Percentiles rank a stretch among this genome's conserved stretches.
Conservation (phyloP, 2,329 filamentous ascomycete species). For the Drechslera avenae region DNA sequence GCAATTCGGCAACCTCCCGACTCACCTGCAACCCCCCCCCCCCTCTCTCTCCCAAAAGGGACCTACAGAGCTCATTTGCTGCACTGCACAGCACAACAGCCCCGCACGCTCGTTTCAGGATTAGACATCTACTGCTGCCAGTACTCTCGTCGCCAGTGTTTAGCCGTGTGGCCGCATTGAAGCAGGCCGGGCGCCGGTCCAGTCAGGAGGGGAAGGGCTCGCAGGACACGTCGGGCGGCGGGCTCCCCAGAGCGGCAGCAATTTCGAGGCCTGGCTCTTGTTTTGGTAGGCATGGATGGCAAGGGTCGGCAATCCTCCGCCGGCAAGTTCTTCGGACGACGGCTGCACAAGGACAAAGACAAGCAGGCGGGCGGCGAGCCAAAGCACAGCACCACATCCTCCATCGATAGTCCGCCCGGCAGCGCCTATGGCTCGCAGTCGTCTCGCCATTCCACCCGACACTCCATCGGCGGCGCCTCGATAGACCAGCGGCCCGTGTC, state of each 20-base stretch:
- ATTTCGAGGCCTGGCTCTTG: conserved; percentile 20
- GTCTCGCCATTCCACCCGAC: conserved; percentile 68
- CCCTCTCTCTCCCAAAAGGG: conserved; percentile 4
- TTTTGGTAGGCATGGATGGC: conserved; percentile 59
- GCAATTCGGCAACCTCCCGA: conserved; percentile 26
- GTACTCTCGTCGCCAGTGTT: not conserved
- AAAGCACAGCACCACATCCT: conserved; percentile 59
- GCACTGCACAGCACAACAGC: conserved; percentile 2
- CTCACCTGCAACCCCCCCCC: conserved; percentile 19
- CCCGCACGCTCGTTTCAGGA: conserved; percentile 24
- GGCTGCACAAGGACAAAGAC: conserved; percentile 72
- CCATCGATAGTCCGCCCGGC: conserved; percentile 65
- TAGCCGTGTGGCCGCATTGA: not conserved
- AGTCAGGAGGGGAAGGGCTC: conserved; percentile 4
- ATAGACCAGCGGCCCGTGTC: conserved; percentile 67
- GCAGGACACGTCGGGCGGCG: conserved; percentile 16
- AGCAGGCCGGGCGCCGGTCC: not conserved
- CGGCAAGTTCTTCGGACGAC: conserved; percentile 84
- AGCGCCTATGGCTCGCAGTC: conserved; percentile 69
- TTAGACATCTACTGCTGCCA: not conserved
- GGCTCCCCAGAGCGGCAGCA: no score
- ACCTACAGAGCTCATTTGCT: conserved; percentile 1
- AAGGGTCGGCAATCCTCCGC: conserved; percentile 83
- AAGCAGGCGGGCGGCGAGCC: conserved; percentile 16
- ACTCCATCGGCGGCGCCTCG: conserved; percentile 58